Base-by-base conservation (phyloP, 805 yeast genomes). In the Myxozyma udenii region DNA sequence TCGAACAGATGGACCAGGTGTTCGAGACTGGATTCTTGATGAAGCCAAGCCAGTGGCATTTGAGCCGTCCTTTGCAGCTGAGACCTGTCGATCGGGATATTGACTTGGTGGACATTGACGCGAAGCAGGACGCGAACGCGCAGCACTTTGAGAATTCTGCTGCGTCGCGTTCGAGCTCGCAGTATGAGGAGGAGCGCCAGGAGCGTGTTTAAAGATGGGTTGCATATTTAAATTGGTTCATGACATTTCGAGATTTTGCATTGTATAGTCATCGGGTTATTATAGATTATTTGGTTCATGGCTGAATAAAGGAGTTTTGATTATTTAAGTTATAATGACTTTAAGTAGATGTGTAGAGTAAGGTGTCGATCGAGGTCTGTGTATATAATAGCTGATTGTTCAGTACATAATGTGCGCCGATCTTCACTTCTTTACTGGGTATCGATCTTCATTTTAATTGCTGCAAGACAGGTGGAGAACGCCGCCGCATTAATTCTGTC, bases 1-100 rank as follows among this genome's bases (percentile, higher is more conserved):
- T 85, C 62, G 93, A 85, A 68, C 88, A 85, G 67, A 74, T 85
- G 64, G 91, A 85, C 64, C 82, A 80, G 44, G 85, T 85, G 16
- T 85, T 85, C 43, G 5, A 32, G 14, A 44, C 46, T 22, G 57
- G 57, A 5, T 41, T 50, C 32, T 22, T 53, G 33, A 53, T 53
- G 57, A 36, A 39, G 36, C 57, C 42, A 7, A 37, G 16, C 25
- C 43, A 50, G 22, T 53, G 57, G 57, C 32, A 44, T 25, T 18
- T 53, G 32, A 32, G 38, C 42, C 19, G 41, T 16, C 57, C 54
- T 3, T 18, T 30, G 14, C 19, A 22, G 30, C 22, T 30, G 35
- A 33, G 18, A 14, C 14, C 22, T 26, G 39, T 16, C n/a, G 4
- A 22, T 2, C n/a, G 12, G 7, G 43, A 38, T 16, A 7, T 26